Evolutionary conservation across 1,284 basidiomycete species (phyloP).

Genomic region (Apiotrichum mycotoxinovorans): DNA sequence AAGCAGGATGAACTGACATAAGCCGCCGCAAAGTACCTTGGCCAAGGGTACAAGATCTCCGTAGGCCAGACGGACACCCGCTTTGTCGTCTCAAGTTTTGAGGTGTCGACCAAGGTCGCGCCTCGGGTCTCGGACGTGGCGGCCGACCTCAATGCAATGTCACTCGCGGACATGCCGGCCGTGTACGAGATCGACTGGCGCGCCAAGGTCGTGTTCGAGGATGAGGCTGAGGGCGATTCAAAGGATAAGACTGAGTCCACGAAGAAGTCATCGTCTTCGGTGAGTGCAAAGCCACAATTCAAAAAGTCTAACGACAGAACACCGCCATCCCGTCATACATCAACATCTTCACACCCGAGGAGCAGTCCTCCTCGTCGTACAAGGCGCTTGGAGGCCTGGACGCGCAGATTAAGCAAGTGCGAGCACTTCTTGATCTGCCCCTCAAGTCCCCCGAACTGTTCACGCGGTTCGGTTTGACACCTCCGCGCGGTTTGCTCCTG

Average conservation of each 20-base stretch:
- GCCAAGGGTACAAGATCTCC: conserved; percentile 60
- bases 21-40: conserved; percentile 74
- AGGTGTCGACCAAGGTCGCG: conserved; percentile 53
- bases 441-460: conserved; percentile 86
- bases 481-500: conserved; percentile 82
- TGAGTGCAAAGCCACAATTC: background rate
- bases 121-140: background rate
- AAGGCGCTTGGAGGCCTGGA: conserved; percentile 81
- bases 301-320: background rate
- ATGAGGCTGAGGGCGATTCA: conserved; percentile 1
- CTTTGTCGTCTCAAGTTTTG: conserved; percentile 57
- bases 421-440: conserved; percentile 92
- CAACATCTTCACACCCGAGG: conserved; percentile 45
- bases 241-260: background rate
- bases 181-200: conserved; percentile 48
- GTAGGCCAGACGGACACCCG: conserved; percentile 60
- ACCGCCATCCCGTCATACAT: conserved; percentile 40
- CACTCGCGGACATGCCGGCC: conserved; percentile 54
- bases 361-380: conserved; percentile 47
- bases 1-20: background rate
- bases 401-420: conserved; percentile 81
- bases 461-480: conserved; percentile 80
- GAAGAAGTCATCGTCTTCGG: background rate
- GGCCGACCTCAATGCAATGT: conserved; percentile 34
- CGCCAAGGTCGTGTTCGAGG: conserved; percentile 28